Conservation (phyloP, 2,329 filamentous ascomycete genomes). For the Trichothecium roseum region DNA sequence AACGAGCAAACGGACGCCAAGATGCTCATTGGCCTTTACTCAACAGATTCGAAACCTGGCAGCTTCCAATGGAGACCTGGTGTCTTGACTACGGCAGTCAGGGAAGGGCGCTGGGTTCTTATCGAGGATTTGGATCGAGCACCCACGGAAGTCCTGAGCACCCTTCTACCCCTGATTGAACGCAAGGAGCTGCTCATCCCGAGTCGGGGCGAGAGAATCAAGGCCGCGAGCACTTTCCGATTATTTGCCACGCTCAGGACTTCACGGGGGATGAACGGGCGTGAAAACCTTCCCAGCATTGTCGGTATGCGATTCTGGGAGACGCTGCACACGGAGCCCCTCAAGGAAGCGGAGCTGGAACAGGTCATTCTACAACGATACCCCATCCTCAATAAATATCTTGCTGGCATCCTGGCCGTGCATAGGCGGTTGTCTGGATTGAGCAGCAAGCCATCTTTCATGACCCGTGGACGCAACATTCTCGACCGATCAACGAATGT, state of each 20-base stretch:
- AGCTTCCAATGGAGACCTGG: conserved; percentile 89
- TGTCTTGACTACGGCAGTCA: conserved; percentile 86
- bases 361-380: conserved; percentile 63
- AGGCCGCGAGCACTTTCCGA: conserved; percentile 74
- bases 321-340: conserved; percentile 56
- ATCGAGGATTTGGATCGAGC: conserved; percentile 96
- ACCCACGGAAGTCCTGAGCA: conserved; percentile 89
- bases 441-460: conserved; percentile 31
- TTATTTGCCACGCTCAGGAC: conserved; percentile 88
- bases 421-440: conserved; percentile 42
- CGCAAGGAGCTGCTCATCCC: conserved; percentile 84
- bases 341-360: conserved; percentile 59
- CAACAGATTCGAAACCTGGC: conserved; percentile 75
- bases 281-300: conserved; percentile 59
- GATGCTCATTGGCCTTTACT: conserved; percentile 88
- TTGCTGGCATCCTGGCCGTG: conserved; percentile 47
- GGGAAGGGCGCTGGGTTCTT: conserved; percentile 89
- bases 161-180: conserved; percentile 85
- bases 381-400: conserved; percentile 56
- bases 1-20: conserved; percentile 99
- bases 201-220: conserved; percentile 75
- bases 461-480: conserved; percentile 28
- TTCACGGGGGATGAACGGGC: conserved; percentile 55
- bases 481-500: conserved; percentile 50
- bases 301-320: conserved; percentile 85